Percentiles rank a stretch among this genome's conserved stretches.
These are phyloP conservation scores for Xerocomellus amylosporus DNA, from an alignment of 768 basidiomycete genomes.

Conservation along the genomic window DNA sequence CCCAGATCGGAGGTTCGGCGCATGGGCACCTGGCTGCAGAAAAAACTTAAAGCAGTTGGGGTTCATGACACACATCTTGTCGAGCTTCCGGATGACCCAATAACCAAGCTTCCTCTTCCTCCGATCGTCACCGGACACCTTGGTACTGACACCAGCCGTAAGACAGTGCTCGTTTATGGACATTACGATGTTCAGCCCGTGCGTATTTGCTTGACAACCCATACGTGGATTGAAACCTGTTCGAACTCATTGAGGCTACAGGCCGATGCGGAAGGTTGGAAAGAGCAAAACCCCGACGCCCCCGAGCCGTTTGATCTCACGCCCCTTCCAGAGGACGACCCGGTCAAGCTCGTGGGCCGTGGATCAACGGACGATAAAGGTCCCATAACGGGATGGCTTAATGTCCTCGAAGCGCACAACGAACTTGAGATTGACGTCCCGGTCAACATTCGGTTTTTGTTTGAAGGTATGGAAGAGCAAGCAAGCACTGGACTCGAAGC, in stretches of 20 bases:
- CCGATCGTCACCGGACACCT: neutral
- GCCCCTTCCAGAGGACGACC: constrained; percentile 42
- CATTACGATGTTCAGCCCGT: constrained; percentile 93
- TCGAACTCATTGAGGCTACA: neutral
- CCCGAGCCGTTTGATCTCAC: neutral
- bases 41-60: neutral
- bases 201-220: no score
- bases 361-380: neutral
- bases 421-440: constrained; percentile 51
- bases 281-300: neutral
- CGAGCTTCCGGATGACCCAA: neutral
- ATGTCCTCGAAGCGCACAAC: neutral
- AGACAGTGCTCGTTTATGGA: constrained; percentile 82
- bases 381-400: neutral
- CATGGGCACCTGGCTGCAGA: neutral
- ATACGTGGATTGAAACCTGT: no score
- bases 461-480: constrained; percentile 91
- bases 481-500: constrained; percentile 44
- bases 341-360: constrained; percentile 10
- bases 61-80: neutral
- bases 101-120: neutral
- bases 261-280: neutral
- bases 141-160: no score
- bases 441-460: constrained; percentile 83
- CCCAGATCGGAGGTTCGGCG: neutral